Base-by-base conservation (phyloP, 2,329 filamentous ascomycete genomes). In the Elsinoe fawcettii region DNA sequence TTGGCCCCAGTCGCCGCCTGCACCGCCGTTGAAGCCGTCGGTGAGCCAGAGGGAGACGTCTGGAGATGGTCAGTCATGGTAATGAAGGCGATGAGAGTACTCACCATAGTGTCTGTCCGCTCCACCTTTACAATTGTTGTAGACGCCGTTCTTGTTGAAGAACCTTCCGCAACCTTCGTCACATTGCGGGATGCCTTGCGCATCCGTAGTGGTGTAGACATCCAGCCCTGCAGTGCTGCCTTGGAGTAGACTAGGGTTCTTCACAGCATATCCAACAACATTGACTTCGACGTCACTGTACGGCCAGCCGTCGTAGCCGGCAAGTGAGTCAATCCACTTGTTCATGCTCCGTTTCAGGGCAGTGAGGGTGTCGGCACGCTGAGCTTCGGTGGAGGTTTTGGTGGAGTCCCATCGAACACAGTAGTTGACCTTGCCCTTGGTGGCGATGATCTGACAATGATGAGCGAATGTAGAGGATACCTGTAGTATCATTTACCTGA, bases 1-100 rank as follows among this genome's bases (percentile, higher is more conserved):
- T 62, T 77, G 73, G n/a, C 75, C 74, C 75, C 75, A 77, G 57
- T 77, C 74, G 46, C 74, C 74, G 47, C 75, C 75, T 1, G 73
- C 69, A 58, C 75, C 75, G 25, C 75, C 75, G 2, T 60, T 18
- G 59, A 77, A 68, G 5, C 74, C 75, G 22, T 73, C 72, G 0
- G 75, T 77, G n/a, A 78, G 68, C 75, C 75, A 77, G 46, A 78
- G 70, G 4, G 71, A 73, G 62, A 74, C 66, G 49, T 53, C 49
- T 49, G 44, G 7, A 49, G 44, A 3, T 23, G 27, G 27, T 44
- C 23, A 30, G 18, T 12, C 5, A 14, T 4, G 8, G 16, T 49
- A 4, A 8, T 23, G 22, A 27, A 3, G 20, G 20, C 3, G 8
- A 7, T 4, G 5, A 49, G 44, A 5, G 7, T 27, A 14, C 20